Base-by-base conservation (phyloP, 257 asterid species). In the Galeopsis tetrahit region DNA sequence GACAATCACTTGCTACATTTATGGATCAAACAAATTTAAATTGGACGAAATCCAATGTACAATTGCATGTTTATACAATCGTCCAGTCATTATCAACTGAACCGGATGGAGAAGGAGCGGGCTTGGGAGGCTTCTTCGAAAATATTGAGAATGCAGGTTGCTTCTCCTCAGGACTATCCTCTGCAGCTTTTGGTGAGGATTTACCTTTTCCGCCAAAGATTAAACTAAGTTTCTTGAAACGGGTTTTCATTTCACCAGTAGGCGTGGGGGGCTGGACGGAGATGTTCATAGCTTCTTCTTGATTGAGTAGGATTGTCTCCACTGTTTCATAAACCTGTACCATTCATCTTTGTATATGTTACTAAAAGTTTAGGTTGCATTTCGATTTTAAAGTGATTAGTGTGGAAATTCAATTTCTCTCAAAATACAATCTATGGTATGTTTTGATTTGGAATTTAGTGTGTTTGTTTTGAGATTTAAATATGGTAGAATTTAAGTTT, bases 71-170 rank as follows among this genome's bases (percentile, higher is more conserved):
- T 76, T 82, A 91, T 49, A 88, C 85, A 74, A 88, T 75, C 35
- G 99, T 91, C 97, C 96, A 89, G 72, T 88, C 95, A 77, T 69
- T 81, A 70, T 94, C 98, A 62, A 77, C 81, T 15, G 90, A 51
- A 76, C 66, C 60, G 9, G 85, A 64, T 6, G 97, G 85, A 56
- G 90, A 84, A 11, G 85, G 70, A 43, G 40, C 8, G 14, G 85
- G 90, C 78, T 94, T 94, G 0, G 99, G 99, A 62, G 98, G 97
- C 80, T 82, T 91, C 90, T 89, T 92, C 2, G 93, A 89, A 72
- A 94, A 89, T 43, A 91, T 67, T 6, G 98, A 83, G 76, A 89
- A 83, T 48, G 28, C 28, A 21, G 91, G 76, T 38, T 88, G 96
- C 77, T 85, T 85, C 21, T 65, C 66, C 14, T 65, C 66, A 39